Evolutionary conservation across 2,329 filamentous ascomycete species (phyloP), one percentile per base, ranked within the genome.

Genomic region (Cadophora malorum): DNA sequence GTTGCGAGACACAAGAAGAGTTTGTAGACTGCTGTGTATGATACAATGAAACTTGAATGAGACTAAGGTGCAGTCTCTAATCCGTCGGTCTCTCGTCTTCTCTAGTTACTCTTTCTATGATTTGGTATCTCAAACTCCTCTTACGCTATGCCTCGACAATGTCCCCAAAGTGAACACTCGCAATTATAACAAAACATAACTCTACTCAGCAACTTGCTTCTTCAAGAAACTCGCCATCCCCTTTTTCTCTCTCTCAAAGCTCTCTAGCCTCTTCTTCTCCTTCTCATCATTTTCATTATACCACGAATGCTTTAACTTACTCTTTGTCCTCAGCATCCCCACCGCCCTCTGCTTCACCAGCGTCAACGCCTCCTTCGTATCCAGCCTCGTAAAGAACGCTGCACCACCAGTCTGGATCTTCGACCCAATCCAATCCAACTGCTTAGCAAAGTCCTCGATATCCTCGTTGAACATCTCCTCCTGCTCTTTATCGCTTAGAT

Each of bases 291-390:
- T 58, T 7, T 61, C 64, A 56, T 76, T 69, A 70, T 82, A 91
- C 75, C 89, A 91, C 31, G 83, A 83, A 50, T 87, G 84, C 8
- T 91, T 91, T 86, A 90, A 89, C 8, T 93, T 92, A 75, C 74
- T 77, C 9, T 83, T 88, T 61, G 88, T 92, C 75, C 91, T 90
- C 70, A 92, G 87, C 2, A 87, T 85, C 76, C 91, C 89, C 58
- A 88, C 80, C 16, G 97, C 82, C 65, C 94, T 87, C 74, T 91
- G 88, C 67, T 90, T 85, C n/a, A 97, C 81, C 67, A 89, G 85
- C 74, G 96, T 91, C 49, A 97, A 83, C 12, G 85, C 84, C 64
- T 89, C 88, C 79, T 97, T 97, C 14, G 91, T 88, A 75, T 96
- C 89, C 35, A 92, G 91, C 35, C 91, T 86, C 19, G 86, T 85